Conservation (phyloP, 148 eudicot genomes). For the Fallopia convolvulus region DNA sequence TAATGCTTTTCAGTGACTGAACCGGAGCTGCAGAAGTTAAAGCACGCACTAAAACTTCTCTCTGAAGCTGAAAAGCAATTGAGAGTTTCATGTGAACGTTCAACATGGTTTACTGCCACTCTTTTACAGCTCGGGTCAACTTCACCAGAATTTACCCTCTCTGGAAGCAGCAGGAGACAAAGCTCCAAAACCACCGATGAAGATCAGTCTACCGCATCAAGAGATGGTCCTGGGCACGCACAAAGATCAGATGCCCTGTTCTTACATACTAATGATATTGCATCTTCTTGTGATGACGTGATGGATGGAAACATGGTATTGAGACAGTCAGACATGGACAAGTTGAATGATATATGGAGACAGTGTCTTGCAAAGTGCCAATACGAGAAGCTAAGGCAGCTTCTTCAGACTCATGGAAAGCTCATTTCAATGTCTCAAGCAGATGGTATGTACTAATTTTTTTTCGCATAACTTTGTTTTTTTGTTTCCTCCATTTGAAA, state of each 20-base stretch:
- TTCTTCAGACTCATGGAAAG: constrained; percentile 67
- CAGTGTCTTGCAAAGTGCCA: constrained; percentile 83
- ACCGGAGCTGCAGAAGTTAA: constrained; percentile 70
- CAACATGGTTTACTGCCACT: constrained; percentile 99
- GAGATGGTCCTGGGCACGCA: constrained; percentile 43
- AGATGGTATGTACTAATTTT: constrained; percentile 43
- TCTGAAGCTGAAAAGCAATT: constrained; percentile 96
- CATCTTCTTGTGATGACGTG: constrained; percentile 26
- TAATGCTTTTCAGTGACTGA: constrained; percentile 55
- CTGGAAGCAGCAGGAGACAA: constrained; percentile 80
- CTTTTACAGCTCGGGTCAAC: constrained; percentile 86
- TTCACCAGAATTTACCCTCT: constrained; percentile 68
- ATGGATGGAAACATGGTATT: constrained; percentile 22
- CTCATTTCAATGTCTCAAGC: constrained; percentile 75
- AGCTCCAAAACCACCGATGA: constrained; percentile 78
- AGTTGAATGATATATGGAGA: constrained; percentile 63
- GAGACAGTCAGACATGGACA: constrained; percentile 33
- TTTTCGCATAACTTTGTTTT: neutral
- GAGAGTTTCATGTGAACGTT: constrained; percentile 85
- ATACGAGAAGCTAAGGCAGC: constrained; percentile 70
- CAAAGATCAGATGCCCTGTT: constrained; percentile 29
- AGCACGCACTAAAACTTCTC: constrained; percentile 84
- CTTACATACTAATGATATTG: constrained; percentile 24
- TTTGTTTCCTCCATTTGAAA: neutral
- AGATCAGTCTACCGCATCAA: constrained; percentile 52